Conservation (phyloP, 768 basidiomycete genomes). For the Multifurca ochricompacta region DNA sequence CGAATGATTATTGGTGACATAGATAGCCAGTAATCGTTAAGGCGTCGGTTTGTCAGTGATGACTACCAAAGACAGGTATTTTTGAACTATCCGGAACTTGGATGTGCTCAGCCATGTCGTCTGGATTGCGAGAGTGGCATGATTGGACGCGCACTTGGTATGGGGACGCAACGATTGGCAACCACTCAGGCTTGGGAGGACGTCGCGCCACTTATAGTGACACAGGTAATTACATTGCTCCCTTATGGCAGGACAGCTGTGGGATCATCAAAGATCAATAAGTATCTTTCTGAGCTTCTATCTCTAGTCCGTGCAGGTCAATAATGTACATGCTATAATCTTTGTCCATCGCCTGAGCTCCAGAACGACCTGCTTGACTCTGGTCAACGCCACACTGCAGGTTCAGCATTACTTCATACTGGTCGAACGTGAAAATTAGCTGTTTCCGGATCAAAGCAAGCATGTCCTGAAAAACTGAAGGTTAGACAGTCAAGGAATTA, state of each 20-base stretch:
- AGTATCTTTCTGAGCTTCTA: conserved; percentile 38
- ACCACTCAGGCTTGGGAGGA: too few species aligned
- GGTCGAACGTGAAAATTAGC: conserved; percentile 75
- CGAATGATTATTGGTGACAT: too few species aligned
- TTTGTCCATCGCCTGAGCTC: conserved; percentile 49
- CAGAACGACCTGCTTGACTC: conserved; percentile 41
- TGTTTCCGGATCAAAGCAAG: conserved; percentile 58
- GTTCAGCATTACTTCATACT: conserved; percentile 86
- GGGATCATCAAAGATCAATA: background rate
- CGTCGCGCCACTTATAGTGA: too few species aligned
- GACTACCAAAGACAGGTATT: too few species aligned
- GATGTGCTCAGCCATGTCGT: too few species aligned
- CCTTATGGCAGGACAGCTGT: background rate
- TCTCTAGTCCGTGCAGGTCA: conserved; percentile 76
- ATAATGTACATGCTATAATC: conserved; percentile 86
- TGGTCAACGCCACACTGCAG: conserved; percentile 82
- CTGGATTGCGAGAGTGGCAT: too few species aligned
- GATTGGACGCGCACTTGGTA: too few species aligned
- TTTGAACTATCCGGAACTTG: too few species aligned
- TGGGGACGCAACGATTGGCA: too few species aligned
- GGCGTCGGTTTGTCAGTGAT: too few species aligned
- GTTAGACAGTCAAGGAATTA: background rate
- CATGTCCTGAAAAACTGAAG: conserved; percentile 48
- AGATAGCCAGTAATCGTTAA: too few species aligned
- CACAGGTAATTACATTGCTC: background rate